Percentiles rank a stretch among this genome's conserved stretches.
Conservation (phyloP, 768 basidiomycete genomes). For the Suillus plorans region DNA sequence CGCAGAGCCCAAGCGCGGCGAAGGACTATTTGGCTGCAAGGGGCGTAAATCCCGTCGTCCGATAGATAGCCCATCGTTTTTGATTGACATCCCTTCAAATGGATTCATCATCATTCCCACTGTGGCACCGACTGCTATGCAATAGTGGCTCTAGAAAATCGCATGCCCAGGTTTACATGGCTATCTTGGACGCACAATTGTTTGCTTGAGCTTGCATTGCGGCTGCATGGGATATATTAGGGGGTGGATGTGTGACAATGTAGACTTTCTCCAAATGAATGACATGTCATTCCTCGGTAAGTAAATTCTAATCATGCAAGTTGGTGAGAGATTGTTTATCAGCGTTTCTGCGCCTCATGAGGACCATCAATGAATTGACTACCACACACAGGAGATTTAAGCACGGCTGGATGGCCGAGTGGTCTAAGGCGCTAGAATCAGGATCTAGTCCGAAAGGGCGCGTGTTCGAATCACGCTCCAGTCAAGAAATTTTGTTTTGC, state of each 20-base stretch:
- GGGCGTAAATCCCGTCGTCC: slow-evolving; percentile 50
- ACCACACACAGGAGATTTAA: no score
- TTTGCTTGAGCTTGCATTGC: background rate
- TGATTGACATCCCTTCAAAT: background rate
- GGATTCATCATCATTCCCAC: background rate
- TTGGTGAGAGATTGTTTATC: background rate
- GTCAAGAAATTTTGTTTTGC: slow-evolving; percentile 23
- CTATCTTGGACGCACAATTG: background rate
- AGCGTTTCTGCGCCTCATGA: no score
- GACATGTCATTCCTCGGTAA: background rate
- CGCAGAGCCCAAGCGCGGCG: slow-evolving; percentile 64
- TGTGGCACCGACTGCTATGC: background rate
- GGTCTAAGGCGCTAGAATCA: slow-evolving; percentile 50
- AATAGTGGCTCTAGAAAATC: background rate
- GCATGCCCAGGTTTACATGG: background rate
- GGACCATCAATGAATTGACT: no score
- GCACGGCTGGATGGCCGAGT: slow-evolving; percentile 38
- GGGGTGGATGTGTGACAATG: background rate
- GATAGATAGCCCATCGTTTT: slow-evolving; percentile 33
- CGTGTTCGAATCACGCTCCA: slow-evolving; percentile 40
- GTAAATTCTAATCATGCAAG: background rate
- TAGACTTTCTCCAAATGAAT: background rate
- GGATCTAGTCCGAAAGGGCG: slow-evolving; percentile 35
- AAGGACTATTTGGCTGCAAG: slow-evolving; percentile 72
- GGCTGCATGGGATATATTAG: background rate